Evolutionary conservation across 352 stramenopile genomes (phyloP), one percentile per base, ranked within the genome.

Genomic region (Phytophthora megakarya): DNA sequence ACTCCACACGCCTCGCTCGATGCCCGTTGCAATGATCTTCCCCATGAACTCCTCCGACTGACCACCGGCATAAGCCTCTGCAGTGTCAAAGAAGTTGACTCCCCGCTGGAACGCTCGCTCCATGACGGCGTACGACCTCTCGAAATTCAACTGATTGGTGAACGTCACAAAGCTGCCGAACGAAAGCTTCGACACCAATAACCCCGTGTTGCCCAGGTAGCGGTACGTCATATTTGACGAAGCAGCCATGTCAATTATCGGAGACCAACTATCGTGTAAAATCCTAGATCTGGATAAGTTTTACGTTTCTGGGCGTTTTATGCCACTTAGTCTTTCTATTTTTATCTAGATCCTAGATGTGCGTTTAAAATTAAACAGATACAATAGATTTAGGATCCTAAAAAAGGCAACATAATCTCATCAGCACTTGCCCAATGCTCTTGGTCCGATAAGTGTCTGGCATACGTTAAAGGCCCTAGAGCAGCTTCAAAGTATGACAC

Each of bases 31-130:
- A 44, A 90, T 71, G 16, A 80, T 72, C 48, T 81, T 54, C 23
- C 80, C 81, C 68, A 86, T 85, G 49, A 80, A 80, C 23, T 65
- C 63, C 51, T 84, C 76, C 11, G 73, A 73, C 40, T 80, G 65
- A 38, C 79, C 79, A 6, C 67, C 66, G 16, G 61, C 58, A 38
- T 89, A 89, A 12, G 67, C 61, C 50, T 84, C 80, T 19, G 81
- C 75, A 4, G 75, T 89, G 66, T 90, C 81, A 48, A 90, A 80
- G 38, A 89, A 84, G 63, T 89, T 89, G 67, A 90, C 67, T 18
- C 77, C 81, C 18, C 70, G 56, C 52, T 89, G 61, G 67, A 80
- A 86, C 7, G 76, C 76, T 43, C 65, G 65, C 40, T 70, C 65
- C 77, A 86, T 81, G 65, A 86, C 67, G 32, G 30, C 53, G 73